Percentiles rank a stretch among this genome's conserved stretches.
Conservation (phyloP, 1,284 basidiomycete species). For the Sporisorium exsertum region DNA sequence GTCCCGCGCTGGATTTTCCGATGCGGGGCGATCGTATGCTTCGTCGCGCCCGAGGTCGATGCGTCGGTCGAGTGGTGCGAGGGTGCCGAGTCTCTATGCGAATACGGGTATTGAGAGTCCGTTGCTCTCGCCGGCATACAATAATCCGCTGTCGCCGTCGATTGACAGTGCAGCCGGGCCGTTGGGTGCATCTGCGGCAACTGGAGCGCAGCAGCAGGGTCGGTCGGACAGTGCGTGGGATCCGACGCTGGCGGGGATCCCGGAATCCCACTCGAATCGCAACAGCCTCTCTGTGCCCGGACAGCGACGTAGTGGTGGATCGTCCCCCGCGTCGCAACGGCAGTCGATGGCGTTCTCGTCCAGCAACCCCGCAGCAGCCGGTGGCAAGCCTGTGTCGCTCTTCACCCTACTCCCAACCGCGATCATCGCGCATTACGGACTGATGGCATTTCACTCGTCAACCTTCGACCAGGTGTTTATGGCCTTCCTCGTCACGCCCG, state of each 20-base stretch:
- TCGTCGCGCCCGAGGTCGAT: conserved; percentile 32
- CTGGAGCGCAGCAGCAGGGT: neutral
- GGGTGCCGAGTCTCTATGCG: conserved; percentile 58
- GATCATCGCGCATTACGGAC: conserved; percentile 67
- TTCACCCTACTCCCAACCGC: conserved; percentile 61
- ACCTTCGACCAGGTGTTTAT: conserved; percentile 70
- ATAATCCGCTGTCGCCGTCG: conserved; percentile 21
- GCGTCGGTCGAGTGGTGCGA: conserved; percentile 39
- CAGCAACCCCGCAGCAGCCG: neutral
- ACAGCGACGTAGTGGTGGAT: neutral
- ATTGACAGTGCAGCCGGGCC: conserved; percentile 8
- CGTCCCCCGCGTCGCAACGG: conserved; percentile 21
- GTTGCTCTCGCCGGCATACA: conserved; percentile 23
- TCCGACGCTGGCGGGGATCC: conserved; percentile 61
- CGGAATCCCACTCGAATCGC: conserved; percentile 46
- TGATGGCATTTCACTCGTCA: conserved; percentile 67
- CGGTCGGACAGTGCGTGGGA: conserved; percentile 51
- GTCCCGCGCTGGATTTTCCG: conserved; percentile 29
- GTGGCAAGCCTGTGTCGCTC: conserved; percentile 25
- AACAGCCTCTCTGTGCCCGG: conserved; percentile 29
- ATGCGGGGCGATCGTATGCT: conserved; percentile 33
- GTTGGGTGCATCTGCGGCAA: neutral
- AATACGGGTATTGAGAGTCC: conserved; percentile 60
- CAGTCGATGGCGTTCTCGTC: conserved; percentile 11
- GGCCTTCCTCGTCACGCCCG: conserved; percentile 68